Percentiles rank a stretch among this genome's conserved stretches.
Evolutionary conservation across 2,329 filamentous ascomycete species (phyloP).

Genomic region (Hypoxylon sp.): DNA sequence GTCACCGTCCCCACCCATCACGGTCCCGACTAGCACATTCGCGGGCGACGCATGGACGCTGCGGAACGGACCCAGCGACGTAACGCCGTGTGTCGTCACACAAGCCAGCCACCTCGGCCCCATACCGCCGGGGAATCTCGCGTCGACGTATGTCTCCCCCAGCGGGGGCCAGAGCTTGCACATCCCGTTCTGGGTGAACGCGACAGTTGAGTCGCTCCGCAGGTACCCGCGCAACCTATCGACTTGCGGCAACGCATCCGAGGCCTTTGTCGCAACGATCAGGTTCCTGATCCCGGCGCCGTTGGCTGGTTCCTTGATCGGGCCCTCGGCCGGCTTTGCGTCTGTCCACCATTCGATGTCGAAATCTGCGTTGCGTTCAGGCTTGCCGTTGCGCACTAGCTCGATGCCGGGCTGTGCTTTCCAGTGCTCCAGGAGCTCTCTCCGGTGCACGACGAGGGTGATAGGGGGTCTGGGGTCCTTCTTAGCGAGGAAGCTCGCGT

Average conservation of each 20-base stretch:
- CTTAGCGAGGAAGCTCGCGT: constrained; percentile 79
- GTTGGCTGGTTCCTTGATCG: constrained; percentile 59
- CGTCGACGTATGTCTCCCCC: constrained; percentile 60
- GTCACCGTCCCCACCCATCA: constrained; percentile 53
- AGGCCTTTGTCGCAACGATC: constrained; percentile 83
- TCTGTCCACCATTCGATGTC: constrained; percentile 70
- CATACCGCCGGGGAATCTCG: constrained; percentile 57
- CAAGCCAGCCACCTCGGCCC: constrained; percentile 81
- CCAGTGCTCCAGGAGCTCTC: constrained; percentile 66
- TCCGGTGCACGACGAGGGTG: constrained; percentile 83
- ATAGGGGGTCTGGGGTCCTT: constrained; percentile 76
- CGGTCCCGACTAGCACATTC: constrained; percentile 64
- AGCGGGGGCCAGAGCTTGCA: constrained; percentile 73
- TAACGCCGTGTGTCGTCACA: constrained; percentile 71
- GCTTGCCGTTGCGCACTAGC: constrained; percentile 57
- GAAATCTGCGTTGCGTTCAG: constrained; percentile 58
- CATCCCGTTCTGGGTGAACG: constrained; percentile 91
- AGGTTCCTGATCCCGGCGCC: constrained; percentile 72
- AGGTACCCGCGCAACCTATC: constrained; percentile 73
- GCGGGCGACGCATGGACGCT: constrained; percentile 68
- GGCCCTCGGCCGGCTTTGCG: constrained; percentile 56
- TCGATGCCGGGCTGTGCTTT: constrained; percentile 60
- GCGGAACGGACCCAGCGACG: constrained; percentile 64
- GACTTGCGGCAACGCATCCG: constrained; percentile 74
- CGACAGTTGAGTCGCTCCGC: constrained; percentile 77